Conservation (phyloP, 2,329 filamentous ascomycete species). For the Microdochium paspali region DNA sequence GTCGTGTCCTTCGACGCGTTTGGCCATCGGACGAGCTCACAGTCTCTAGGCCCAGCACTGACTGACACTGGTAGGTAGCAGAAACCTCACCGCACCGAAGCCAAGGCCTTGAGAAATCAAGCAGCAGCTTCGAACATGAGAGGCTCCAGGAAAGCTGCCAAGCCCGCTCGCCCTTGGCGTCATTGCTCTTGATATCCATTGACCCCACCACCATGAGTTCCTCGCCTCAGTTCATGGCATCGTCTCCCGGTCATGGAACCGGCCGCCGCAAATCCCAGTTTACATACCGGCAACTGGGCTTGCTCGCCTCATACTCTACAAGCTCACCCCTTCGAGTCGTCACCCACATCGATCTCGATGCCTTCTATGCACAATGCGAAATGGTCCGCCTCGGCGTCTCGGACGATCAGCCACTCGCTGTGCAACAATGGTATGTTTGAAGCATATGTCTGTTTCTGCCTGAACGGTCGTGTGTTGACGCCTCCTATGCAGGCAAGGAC, state of each 20-base stretch:
- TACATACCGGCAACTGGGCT: constrained; percentile 73
- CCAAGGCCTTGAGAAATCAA: too few species aligned
- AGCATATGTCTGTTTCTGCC: not conserved
- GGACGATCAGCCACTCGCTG: constrained; percentile 73
- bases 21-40: too few species aligned
- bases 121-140: not conserved
- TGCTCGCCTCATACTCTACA: constrained; percentile 61
- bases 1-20: not conserved
- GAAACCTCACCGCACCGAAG: too few species aligned
- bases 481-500: constrained; percentile 53
- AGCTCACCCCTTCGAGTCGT: constrained; percentile 76
- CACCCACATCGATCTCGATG: constrained; percentile 90
- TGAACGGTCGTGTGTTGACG: constrained; percentile 3
- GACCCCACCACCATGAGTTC: constrained; percentile 15
- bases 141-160: not conserved
- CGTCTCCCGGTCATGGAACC: constrained; percentile 21
- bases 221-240: constrained; percentile 19
- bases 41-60: too few species aligned
- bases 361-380: constrained; percentile 96
- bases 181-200: not conserved
- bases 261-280: constrained; percentile 54
- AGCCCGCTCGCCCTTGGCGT: not conserved
- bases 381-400: constrained; percentile 73
- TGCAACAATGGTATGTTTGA: constrained; percentile 70
- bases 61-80: too few species aligned